Conservation (phyloP, 2,329 filamentous ascomycete genomes). For the Fusarium temperatum region DNA sequence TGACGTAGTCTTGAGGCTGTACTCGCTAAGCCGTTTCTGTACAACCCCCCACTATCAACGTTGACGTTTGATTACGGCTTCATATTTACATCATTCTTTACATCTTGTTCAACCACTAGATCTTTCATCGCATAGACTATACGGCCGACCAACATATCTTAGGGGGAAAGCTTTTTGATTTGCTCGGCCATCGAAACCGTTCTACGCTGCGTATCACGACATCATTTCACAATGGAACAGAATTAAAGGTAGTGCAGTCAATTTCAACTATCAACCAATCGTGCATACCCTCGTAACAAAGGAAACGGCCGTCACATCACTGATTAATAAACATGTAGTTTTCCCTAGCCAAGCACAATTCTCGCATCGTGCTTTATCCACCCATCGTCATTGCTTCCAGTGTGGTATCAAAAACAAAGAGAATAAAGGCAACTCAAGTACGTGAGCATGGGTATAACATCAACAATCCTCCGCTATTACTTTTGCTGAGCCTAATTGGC, state of each 20-base stretch:
- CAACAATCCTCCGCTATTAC: conserved; percentile 14
- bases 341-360: conserved; percentile 19
- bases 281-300: conserved; percentile 33
- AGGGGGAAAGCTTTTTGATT: too few species aligned
- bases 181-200: fast-evolving
- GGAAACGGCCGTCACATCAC: conserved; percentile 25
- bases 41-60: neutral
- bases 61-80: neutral
- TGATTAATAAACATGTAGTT: conserved; percentile 24
- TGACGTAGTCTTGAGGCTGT: conserved; percentile 27
- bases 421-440: conserved; percentile 22
- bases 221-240: neutral
- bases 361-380: conserved; percentile 14
- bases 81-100: neutral
- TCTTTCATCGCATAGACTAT: neutral
- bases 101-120: neutral
- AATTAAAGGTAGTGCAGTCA: conserved; percentile 7
- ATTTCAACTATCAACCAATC: conserved; percentile 32
- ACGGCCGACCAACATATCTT: too few species aligned
- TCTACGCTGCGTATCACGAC: too few species aligned
- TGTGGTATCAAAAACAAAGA: conserved; percentile 37
- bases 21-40: conserved; percentile 19
- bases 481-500: neutral
- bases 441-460: conserved; percentile 40
- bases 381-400: conserved; percentile 29